Base-by-base conservation (phyloP, 2,329 filamentous ascomycete genomes). In the Aspergillus awamori region DNA sequence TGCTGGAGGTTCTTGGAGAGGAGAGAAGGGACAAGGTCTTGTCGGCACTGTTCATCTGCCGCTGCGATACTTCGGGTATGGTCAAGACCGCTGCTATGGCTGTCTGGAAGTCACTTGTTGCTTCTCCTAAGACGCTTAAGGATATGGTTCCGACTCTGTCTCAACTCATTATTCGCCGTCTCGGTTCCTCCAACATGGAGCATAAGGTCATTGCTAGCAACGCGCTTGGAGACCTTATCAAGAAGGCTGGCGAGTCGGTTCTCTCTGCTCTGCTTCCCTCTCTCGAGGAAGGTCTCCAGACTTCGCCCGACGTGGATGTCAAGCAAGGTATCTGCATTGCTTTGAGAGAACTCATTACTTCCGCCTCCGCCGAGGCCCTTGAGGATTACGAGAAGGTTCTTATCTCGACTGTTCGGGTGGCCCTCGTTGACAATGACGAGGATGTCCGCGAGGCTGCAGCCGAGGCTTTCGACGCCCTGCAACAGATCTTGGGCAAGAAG, bases 191-290 rank as follows among this genome's bases (percentile, higher is more conserved):
- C 49, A 98, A 97, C 73, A 93, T 96, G 89, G 95, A 99, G 77
- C 95, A 99, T 78, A 98, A 97, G 82, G 90, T 97, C 69, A 99
- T 99, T 82, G 95, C 96, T 67, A 94, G 94, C 76, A 98, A 98
- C 76, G 93, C 95, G 53, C 84, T 99, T 59, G 95, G 95, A 72
- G 95, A 99, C 76, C 87, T 99, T 67, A 98, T 99, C 72, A 89
- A 95, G 71, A 97, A 97, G 79, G 94, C 95, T 71, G 95, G 96
- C 63, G 95, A 99, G 76, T 90, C 92, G 59, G 93, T 99, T 60
- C 83, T 99, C 65, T 87, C 93, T 24, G 96, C 87, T 47, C 81
- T 99, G 62, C 81, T 99, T 63, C 95, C 95, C 30, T 96, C 93
- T 36, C 86, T 99, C 53, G 93, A 98, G 74, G 92, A 96, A 75